Evolutionary conservation across 768 basidiomycete genomes (phyloP), one percentile per base, ranked within the genome.

Genomic region (Polyporus arcularius): DNA sequence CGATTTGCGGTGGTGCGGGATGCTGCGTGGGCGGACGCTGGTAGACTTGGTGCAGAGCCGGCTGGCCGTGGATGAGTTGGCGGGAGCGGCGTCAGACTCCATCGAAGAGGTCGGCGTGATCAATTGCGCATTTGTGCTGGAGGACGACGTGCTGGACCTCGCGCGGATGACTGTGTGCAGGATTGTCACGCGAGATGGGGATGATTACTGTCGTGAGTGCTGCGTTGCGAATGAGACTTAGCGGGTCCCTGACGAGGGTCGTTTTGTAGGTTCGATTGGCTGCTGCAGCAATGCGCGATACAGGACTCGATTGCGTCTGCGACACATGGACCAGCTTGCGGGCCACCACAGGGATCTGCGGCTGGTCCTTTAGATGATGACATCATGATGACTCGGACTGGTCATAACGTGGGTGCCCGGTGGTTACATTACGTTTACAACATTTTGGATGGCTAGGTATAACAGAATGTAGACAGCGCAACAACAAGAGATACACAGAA

Each of bases 1-100:
- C 53, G 84, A 87, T 67, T 70, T 87, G 51, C 79, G 84, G 30
- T 87, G 84, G 85, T 87, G 85, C 65, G 77, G 79, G 11, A 79
- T 84, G 57, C 68, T 88, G 6, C 78, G 76, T 31, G 84, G 85
- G 18, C 70, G 67, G 2, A 80, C 80, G 21, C 71, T 87, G 41
- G 84, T 82, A 41, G 72, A 78, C 35, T 71, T 87, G 15, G 84
- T 83, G 46, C 69, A 65, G 52, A 79, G 76, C 57, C 77, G 85
- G 28, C 50, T 69, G 21, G 42, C 35, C 16, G 58, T 47, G 35
- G 60, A 56, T 30, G 64, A 54, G 39, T 12, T 53, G 14, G 26
- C 40, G 40, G 60, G 48, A 1, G 41, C 59, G 5, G 39, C 46
- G 4, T 62, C 63, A 7, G 67, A 67, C 45, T 72, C 73, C 35